A percentile compares a stretch with the other conserved stretches of the same genome.
Evolutionary conservation across 1,284 basidiomycete genomes (phyloP).

Genomic region (Taiwanofungus camphoratus): DNA sequence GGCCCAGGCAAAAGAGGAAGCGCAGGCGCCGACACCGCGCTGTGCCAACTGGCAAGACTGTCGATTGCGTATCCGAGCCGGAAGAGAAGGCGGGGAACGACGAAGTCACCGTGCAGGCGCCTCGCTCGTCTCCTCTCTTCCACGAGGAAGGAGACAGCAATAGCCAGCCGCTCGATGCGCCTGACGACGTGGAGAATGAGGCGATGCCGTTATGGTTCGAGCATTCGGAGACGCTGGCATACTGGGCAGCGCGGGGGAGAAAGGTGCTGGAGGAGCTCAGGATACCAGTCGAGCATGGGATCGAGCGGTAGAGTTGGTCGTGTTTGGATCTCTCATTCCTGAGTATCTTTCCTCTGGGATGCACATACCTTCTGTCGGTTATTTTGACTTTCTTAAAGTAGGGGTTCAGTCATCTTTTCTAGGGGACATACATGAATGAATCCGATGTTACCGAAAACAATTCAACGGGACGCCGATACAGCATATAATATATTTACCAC

Average conservation of each 20-base stretch:
- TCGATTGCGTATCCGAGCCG: too few relatives aligned
- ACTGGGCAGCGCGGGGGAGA: slow-evolving; percentile 51
- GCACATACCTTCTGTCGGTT: too few relatives aligned
- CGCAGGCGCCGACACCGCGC: slow-evolving; percentile 8
- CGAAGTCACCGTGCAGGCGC: slow-evolving; percentile 5
- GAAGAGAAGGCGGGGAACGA: slow-evolving; percentile 17
- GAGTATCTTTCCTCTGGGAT: too few relatives aligned
- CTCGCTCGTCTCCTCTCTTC: background rate
- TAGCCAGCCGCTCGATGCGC: background rate
- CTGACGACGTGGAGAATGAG: slow-evolving; percentile 1
- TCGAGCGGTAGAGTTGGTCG: slow-evolving; percentile 23
- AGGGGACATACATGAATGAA: too few relatives aligned
- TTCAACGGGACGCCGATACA: too few relatives aligned
- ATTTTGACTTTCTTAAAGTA: too few relatives aligned
- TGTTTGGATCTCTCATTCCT: too few relatives aligned
- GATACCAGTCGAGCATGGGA: slow-evolving; percentile 42
- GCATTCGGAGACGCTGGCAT: slow-evolving; percentile 32
- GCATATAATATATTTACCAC: too few relatives aligned
- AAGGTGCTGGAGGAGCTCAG: slow-evolving; percentile 41
- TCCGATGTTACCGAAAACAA: too few relatives aligned
- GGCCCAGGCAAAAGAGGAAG: slow-evolving; percentile 11
- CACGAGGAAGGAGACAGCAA: background rate
- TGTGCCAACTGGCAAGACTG: background rate
- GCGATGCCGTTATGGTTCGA: slow-evolving; percentile 50
- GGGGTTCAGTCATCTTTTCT: too few relatives aligned